Evolutionary conservation across 345 rosid species (phyloP).

Genomic region (Firmiana major): DNA sequence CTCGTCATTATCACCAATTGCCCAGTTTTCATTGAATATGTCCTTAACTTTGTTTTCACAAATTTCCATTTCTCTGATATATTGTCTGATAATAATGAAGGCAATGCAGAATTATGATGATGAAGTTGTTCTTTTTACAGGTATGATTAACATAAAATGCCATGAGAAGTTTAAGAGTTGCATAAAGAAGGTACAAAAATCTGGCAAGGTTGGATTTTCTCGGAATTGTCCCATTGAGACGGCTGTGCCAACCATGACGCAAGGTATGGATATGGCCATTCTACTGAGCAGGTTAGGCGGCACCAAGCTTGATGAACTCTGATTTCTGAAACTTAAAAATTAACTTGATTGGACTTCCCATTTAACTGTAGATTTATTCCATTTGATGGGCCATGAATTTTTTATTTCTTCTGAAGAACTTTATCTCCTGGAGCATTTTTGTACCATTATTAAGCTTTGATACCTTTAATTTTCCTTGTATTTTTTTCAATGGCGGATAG

Average conservation of each 20-base stretch:
- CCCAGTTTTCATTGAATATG: neutral
- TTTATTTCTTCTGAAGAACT: neutral
- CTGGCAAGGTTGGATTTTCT: conserved; percentile 66
- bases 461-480: neutral
- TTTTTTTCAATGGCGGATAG: neutral
- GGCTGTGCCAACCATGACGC: conserved; percentile 69
- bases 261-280: conserved; percentile 84
- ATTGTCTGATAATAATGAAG: neutral
- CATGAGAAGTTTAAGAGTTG: conserved; percentile 73
- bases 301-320: conserved; percentile 50
- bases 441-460: neutral
- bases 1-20: neutral
- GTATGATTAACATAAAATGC: conserved; percentile 55
- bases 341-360: neutral
- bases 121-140: conserved; percentile 23
- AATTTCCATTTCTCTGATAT: no score
- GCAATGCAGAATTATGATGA: neutral
- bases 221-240: conserved; percentile 54
- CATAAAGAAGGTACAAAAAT: conserved; percentile 51
- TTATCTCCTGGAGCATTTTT: neutral
- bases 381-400: neutral
- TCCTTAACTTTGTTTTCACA: neutral
- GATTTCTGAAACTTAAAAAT: neutral
- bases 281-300: conserved; percentile 59
- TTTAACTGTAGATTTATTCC: neutral